These are phyloP conservation scores for Spencermartinsiella europaea DNA, from an alignment of 805 yeast species.

Conservation along the genomic window DNA sequence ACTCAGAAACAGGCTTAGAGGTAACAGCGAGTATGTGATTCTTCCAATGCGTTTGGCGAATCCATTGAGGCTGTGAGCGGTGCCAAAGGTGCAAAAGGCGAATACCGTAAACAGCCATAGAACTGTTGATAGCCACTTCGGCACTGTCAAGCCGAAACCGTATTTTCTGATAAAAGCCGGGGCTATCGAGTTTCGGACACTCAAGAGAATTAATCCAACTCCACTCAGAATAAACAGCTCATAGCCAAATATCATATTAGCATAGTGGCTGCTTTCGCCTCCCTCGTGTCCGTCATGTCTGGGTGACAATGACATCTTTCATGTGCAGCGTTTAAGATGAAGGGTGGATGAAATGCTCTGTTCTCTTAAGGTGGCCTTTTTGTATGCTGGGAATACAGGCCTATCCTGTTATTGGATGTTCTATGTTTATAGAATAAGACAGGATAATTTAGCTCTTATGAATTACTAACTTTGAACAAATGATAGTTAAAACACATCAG, in stretches of 20 bases:
- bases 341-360: no score
- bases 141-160: constrained; percentile 4
- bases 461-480: no score
- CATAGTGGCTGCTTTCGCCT: constrained; percentile 12
- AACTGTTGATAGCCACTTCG: constrained; percentile 3
- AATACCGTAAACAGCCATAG: constrained; percentile 22
- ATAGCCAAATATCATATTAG: constrained; percentile 19
- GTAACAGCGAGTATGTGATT: constrained; percentile 67
- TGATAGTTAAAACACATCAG: no score
- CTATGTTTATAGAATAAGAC: no score
- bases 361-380: no score
- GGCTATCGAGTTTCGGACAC: constrained; percentile 10
- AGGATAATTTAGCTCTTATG: no score
- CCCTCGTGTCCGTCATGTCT: constrained; percentile 7
- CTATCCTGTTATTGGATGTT: no score
- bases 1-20: constrained; percentile 68
- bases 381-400: no score
- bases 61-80: constrained; percentile 39
- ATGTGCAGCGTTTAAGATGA: no score
- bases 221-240: constrained; percentile 11
- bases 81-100: constrained; percentile 49
- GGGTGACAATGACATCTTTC: not conserved
- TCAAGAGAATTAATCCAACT: constrained; percentile 8
- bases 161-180: not conserved
- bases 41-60: constrained; percentile 78